Conservation (phyloP, 495 filamentous ascomycete genomes). For the Penicillium riverlandense region DNA sequence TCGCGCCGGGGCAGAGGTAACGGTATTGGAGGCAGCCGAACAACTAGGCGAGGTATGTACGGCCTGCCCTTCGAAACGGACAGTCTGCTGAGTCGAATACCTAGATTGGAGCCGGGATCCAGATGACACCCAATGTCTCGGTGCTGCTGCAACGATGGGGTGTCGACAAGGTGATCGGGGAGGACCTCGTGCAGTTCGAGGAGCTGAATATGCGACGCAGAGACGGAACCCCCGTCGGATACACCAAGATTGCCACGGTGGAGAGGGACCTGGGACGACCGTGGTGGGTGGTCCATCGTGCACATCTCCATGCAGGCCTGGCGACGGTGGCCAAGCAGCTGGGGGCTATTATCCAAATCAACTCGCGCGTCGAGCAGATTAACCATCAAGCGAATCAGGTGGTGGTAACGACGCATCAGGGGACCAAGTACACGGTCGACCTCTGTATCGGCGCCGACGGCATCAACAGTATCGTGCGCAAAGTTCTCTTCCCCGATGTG, state of each 20-base stretch:
- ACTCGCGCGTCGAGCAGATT: conserved; percentile 22
- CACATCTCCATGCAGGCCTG: conserved; percentile 32
- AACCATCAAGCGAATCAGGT: conserved; percentile 17
- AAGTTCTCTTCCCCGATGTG: conserved; percentile 27
- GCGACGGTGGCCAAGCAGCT: conserved; percentile 20
- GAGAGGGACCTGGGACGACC: conserved; percentile 11
- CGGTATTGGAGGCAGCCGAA: conserved; percentile 11
- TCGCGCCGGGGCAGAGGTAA: conserved; percentile 54
- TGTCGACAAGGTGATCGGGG: conserved; percentile 26
- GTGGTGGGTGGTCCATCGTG: conserved; percentile 31
- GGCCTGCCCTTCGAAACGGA: background rate
- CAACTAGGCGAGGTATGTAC: conserved; percentile 5
- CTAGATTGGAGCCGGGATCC: conserved; percentile 52
- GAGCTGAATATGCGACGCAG: conserved; percentile 33
- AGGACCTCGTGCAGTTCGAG: conserved; percentile 26
- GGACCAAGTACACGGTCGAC: conserved; percentile 25
- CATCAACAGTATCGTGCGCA: conserved; percentile 28
- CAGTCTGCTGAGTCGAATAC: background rate
- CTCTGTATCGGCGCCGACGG: conserved; percentile 37
- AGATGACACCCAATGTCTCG: conserved; percentile 49
- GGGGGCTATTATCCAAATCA: conserved; percentile 25
- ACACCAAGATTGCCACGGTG: conserved; percentile 19
- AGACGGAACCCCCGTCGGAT: conserved; percentile 29
- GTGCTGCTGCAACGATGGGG: conserved; percentile 36
- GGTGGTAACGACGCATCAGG: conserved; percentile 22